These are phyloP conservation scores for Zopfochytrium polystomum DNA, from an alignment of 371 early-diverging fungal genomes.

Conservation along the genomic window DNA sequence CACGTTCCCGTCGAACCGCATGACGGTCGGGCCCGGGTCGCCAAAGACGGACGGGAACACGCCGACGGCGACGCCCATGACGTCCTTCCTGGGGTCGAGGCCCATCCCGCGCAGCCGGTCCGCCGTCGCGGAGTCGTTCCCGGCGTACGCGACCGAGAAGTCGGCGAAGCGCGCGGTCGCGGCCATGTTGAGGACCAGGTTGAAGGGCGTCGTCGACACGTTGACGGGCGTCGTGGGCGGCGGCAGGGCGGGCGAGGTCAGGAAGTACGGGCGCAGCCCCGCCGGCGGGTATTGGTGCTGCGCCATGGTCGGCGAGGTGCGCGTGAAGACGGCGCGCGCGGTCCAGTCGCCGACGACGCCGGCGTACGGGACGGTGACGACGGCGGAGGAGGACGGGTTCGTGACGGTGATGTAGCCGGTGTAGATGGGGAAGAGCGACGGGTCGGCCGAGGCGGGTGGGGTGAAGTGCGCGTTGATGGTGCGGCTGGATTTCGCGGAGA, in stretches of 20 bases:
- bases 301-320: slow-evolving; percentile 2
- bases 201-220: slow-evolving; percentile 1
- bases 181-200: slow-evolving; percentile 9
- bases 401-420: slow-evolving; percentile 22
- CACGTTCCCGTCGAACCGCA: too few species aligned
- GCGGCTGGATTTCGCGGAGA: slow-evolving; percentile 7
- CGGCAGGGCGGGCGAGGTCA: background rate
- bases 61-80: background rate
- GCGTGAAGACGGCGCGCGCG: background rate
- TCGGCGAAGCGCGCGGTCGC: slow-evolving; percentile 19
- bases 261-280: background rate
- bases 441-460: slow-evolving; percentile 7
- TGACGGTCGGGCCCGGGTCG: slow-evolving; percentile 1
- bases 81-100: background rate
- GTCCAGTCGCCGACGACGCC: slow-evolving; percentile 20
- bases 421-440: slow-evolving; percentile 23
- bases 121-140: background rate
- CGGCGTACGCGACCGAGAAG: slow-evolving; percentile 12
- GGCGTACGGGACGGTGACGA: slow-evolving; percentile 25
- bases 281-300: background rate
- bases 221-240: background rate
- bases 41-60: background rate
- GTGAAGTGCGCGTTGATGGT: slow-evolving; percentile 10
- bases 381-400: background rate
- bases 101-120: background rate